A percentile compares a stretch with the other conserved stretches of the same genome.
These are phyloP conservation scores for Eucalyptus sp. DNA, from an alignment of 345 rosid species.

Conservation along the genomic window DNA sequence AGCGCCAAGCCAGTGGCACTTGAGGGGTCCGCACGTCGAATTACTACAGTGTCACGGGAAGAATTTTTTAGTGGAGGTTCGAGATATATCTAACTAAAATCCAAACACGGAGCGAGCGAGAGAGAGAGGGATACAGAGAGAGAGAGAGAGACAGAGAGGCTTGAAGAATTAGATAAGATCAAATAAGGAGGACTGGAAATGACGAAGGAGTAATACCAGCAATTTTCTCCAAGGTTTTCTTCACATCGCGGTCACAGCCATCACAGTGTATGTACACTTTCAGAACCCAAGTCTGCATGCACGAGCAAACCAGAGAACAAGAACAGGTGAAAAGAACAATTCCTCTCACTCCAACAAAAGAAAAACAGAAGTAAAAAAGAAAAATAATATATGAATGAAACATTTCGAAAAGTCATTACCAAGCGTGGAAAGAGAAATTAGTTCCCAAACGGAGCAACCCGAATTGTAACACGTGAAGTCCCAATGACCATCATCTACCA, in stretches of 20 bases:
- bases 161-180: neutral
- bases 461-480: too few relatives aligned
- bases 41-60: too few relatives aligned
- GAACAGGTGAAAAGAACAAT: neutral
- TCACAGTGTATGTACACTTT: constrained; percentile 93
- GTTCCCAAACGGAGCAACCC: neutral
- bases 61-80: too few relatives aligned
- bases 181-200: neutral
- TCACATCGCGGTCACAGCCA: constrained; percentile 83
- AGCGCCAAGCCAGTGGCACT: too few relatives aligned
- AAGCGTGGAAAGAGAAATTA: neutral
- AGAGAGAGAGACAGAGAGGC: neutral
- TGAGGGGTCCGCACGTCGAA: too few relatives aligned
- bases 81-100: too few relatives aligned
- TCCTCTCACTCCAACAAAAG: neutral
- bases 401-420: neutral
- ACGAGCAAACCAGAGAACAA: constrained; percentile 6
- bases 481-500: neutral
- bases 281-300: constrained; percentile 83
- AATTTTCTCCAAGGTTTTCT: constrained; percentile 83
- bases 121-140: too few relatives aligned
- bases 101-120: too few relatives aligned
- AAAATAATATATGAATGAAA: neutral
- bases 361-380: neutral
- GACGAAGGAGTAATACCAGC: constrained; percentile 35